These are phyloP conservation scores for Polysphondylium violaceum DNA, from an alignment of 78 protist species.

Conservation along the genomic window DNA sequence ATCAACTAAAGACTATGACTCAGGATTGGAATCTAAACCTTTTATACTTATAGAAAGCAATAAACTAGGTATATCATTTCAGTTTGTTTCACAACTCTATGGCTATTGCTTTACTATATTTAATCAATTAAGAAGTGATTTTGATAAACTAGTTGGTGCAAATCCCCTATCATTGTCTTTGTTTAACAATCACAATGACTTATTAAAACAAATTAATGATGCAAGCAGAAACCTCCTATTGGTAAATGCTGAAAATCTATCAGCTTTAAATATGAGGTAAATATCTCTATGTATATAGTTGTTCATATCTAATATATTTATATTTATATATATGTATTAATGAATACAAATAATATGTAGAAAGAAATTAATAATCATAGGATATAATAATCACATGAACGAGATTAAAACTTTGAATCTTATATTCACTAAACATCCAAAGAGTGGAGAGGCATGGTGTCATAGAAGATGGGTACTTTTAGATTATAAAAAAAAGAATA, in stretches of 20 bases:
- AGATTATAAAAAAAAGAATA: background rate
- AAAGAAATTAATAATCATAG: constrained; percentile 23
- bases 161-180: background rate
- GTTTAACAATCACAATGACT: background rate
- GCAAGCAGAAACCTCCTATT: constrained; percentile 6
- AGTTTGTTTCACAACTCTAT: constrained; percentile 12
- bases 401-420: constrained; percentile 52
- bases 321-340: background rate
- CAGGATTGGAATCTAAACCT: background rate
- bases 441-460: constrained; percentile 76
- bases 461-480: constrained; percentile 52
- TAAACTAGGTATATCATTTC: constrained; percentile 38
- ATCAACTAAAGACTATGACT: constrained; percentile 16
- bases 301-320: background rate
- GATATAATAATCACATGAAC: background rate
- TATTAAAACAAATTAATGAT: background rate
- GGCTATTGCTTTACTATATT: constrained; percentile 21
- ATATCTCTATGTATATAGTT: background rate
- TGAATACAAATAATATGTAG: background rate
- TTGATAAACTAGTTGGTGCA: background rate
- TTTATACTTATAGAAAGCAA: constrained; percentile 32
- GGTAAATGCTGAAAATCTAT: constrained; percentile 62
- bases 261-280: constrained; percentile 29
- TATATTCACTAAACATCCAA: constrained; percentile 72
- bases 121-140: background rate